A percentile compares a stretch with the other conserved stretches of the same genome.
These are phyloP conservation scores for Porphyrellus cyaneotinctus DNA, from an alignment of 768 basidiomycete species.

Conservation along the genomic window DNA sequence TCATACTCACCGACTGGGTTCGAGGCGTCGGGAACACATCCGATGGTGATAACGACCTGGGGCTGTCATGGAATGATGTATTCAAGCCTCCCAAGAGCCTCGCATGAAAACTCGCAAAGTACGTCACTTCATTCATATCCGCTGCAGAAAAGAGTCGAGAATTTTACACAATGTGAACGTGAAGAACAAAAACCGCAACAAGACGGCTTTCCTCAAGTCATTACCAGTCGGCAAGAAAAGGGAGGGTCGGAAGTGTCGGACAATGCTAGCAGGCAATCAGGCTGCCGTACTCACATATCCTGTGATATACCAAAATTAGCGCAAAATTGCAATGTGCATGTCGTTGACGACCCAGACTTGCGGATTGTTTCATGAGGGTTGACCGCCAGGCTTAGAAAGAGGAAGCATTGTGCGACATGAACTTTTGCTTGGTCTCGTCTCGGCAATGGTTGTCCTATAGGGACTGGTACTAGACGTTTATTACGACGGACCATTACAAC, in stretches of 20 bases:
- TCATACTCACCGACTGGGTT: conserved; percentile 95
- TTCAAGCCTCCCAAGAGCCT: conserved; percentile 52
- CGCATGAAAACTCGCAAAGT: conserved; percentile 96
- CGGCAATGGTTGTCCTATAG: no score
- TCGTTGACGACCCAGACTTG: neutral
- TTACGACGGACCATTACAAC: no score
- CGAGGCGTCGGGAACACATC: conserved; percentile 48
- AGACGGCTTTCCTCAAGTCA: conserved; percentile 56
- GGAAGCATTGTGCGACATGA: no score
- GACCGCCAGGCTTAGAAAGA: no score
- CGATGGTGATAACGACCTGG: conserved; percentile 38
- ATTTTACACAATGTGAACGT: conserved; percentile 86
- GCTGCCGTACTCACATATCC: conserved; percentile 7
- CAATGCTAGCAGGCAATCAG: conserved; percentile 16
- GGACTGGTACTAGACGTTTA: no score
- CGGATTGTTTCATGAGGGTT: conserved; percentile 15
- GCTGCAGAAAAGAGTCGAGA: conserved; percentile 75
- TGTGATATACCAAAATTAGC: conserved; percentile 13
- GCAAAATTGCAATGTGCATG: neutral
- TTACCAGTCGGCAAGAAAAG: conserved; percentile 50
- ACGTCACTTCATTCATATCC: conserved; percentile 13
- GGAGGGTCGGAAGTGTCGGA: conserved; percentile 40
- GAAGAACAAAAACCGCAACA: conserved; percentile 79
- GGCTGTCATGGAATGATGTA: conserved; percentile 83
- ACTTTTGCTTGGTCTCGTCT: no score